Percentiles rank a stretch among this genome's conserved stretches.
Evolutionary conservation across 768 basidiomycete species (phyloP).

Genomic region (Amanita exitialis): DNA sequence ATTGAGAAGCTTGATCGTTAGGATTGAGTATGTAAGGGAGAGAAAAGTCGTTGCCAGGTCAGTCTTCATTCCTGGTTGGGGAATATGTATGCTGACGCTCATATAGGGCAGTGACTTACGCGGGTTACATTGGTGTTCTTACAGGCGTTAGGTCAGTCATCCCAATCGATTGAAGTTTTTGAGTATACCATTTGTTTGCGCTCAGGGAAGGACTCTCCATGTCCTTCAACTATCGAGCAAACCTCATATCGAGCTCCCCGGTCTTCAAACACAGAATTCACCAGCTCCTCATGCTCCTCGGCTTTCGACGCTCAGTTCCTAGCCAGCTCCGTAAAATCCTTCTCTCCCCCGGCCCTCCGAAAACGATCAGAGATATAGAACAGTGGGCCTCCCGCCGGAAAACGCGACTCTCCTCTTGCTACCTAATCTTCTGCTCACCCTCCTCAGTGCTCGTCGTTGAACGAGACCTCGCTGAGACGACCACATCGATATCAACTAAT

Average conservation of each 20-base stretch:
- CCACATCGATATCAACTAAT: slow-evolving; percentile 11
- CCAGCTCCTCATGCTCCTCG: slow-evolving; percentile 21
- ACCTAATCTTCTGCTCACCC: slow-evolving; percentile 27
- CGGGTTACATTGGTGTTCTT: slow-evolving; percentile 26
- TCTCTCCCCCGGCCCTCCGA: slow-evolving; percentile 17
- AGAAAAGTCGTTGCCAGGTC: slow-evolving; percentile 23
- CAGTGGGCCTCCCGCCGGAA: slow-evolving; percentile 9
- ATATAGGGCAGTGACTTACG: slow-evolving; percentile 25
- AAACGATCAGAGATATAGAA: slow-evolving; percentile 16
- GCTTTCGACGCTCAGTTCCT: slow-evolving; percentile 20
- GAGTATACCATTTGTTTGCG: too few relatives aligned
- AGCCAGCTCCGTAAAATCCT: slow-evolving; percentile 22
- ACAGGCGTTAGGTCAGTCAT: slow-evolving; percentile 24
- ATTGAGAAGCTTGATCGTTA: slow-evolving; percentile 22
- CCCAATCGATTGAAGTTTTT: background rate
- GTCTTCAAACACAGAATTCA: slow-evolving; percentile 18
- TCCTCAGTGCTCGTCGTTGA: slow-evolving; percentile 21
- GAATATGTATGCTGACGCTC: background rate
- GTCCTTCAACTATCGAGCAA: slow-evolving; percentile 25
- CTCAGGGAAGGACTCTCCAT: slow-evolving; percentile 24
- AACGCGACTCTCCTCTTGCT: slow-evolving; percentile 19
- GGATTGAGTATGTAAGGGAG: slow-evolving; percentile 22
- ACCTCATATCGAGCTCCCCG: slow-evolving; percentile 16
- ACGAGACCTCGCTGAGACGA: slow-evolving; percentile 20
- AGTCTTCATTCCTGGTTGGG: slow-evolving; percentile 2